Evolutionary conservation across 2,329 filamentous ascomycete species (phyloP).

Genomic region (Trichoderma sp.): DNA sequence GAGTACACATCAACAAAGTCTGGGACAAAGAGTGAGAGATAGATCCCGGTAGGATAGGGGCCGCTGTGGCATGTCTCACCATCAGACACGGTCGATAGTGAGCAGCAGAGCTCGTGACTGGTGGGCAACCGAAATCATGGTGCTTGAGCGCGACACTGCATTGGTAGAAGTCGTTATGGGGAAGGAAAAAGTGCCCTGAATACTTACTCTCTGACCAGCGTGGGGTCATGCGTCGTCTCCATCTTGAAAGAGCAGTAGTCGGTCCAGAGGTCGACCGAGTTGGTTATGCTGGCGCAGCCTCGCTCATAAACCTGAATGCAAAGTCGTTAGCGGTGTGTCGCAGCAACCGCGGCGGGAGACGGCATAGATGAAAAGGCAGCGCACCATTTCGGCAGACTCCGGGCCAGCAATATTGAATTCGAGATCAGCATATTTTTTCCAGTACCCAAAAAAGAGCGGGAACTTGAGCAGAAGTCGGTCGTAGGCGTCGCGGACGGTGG

Average conservation of each 20-base stretch:
- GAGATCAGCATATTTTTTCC: slow-evolving; percentile 98
- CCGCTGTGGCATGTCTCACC: slow-evolving; percentile 70
- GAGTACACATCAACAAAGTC: slow-evolving; percentile 50
- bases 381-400: slow-evolving; percentile 93
- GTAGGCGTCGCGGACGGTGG: slow-evolving; percentile 81
- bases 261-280: slow-evolving; percentile 94
- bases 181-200: slow-evolving; percentile 63
- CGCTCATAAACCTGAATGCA: slow-evolving; percentile 80
- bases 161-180: slow-evolving; percentile 56
- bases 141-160: slow-evolving; percentile 42
- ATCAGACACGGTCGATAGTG: slow-evolving; percentile 42
- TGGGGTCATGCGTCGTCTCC: slow-evolving; percentile 91
- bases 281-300: slow-evolving; percentile 86
- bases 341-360: neutral
- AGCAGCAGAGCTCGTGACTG: slow-evolving; percentile 37
- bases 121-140: slow-evolving; percentile 40
- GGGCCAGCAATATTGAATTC: slow-evolving; percentile 97
- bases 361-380: slow-evolving; percentile 24
- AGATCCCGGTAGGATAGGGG: slow-evolving; percentile 53
- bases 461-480: slow-evolving; percentile 93
- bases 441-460: slow-evolving; percentile 93
- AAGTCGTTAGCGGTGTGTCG: neutral
- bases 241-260: slow-evolving; percentile 98
- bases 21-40: slow-evolving; percentile 65
- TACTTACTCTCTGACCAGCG: slow-evolving; percentile 99